Evolutionary conservation across 2,329 filamentous ascomycete species (phyloP), one percentile per base, ranked within the genome.

Genomic region (Trichoderma hamatum): DNA sequence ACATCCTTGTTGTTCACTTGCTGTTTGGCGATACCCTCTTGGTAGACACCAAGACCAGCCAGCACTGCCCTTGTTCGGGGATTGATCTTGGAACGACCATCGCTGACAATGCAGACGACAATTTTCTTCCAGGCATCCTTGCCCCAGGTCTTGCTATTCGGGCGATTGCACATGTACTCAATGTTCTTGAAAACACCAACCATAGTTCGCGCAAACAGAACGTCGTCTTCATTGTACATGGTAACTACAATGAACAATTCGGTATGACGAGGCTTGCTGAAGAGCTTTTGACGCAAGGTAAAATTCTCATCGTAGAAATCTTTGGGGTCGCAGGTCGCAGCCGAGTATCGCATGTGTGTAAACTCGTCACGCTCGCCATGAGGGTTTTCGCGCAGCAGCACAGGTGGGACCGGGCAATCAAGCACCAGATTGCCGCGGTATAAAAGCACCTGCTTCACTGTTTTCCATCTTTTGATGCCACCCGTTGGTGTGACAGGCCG

Each of bases 121-220:
- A 99, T 98, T 85, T 99, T 99, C 84, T 99, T 98, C 96, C 96
- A 99, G 5, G 95, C 94, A 75, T 97, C 93, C 79, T 96, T 96
- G 73, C 96, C 96, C 96, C 96, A 99, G 0, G 95, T 98, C 82
- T 97, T 97, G 82, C 94, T 97, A 78, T 92, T 93, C 56, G 90
- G 93, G 61, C 95, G 89, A 70, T 92, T 93, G 81, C 96, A 97
- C 92, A 99, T 97, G 84, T 95, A 94, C 79, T 97, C 95, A 74
- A 99, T 93, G 79, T 99, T 99, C 83, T 99, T 98, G 85, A 98
- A 95, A 5, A 99, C 94, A 79, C 96, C 96, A 61, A 90, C 92
- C 93, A 99, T 93, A 5, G 96, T 98, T 52, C 96, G 90, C 28
- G 96, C 94, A 78, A 99, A 97, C 70, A 97, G 84, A 73, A 98